A percentile compares a stretch with the other conserved stretches of the same genome.
phyloP scores from a whole-genome alignment of 192 early-diverging fungal genomes.

The Linnemannia zychae region DNA sequence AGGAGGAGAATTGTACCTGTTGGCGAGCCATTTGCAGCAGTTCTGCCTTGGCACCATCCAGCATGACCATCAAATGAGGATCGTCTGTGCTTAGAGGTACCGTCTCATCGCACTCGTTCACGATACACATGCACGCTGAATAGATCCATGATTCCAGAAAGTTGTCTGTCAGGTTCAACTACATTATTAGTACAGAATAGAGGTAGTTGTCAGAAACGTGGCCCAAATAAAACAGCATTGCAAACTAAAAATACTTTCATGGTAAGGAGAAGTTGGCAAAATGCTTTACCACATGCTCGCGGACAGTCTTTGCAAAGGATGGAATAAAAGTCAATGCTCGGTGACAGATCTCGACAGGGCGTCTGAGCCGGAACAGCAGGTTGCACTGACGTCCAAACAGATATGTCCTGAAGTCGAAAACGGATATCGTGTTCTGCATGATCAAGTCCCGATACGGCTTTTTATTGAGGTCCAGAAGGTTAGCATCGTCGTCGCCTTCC shows the following conservation, averaged over 20 bases:
- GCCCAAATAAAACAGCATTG: no score
- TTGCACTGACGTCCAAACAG: slow-evolving; percentile 93
- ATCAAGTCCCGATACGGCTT: slow-evolving; percentile 93
- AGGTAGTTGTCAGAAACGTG: neutral
- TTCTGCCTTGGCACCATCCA: slow-evolving; percentile 84
- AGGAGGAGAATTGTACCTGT: slow-evolving; percentile 65
- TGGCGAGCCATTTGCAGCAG: slow-evolving; percentile 79
- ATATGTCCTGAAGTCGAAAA: slow-evolving; percentile 98
- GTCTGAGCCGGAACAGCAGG: slow-evolving; percentile 77
- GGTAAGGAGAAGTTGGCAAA: neutral
- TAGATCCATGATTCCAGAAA: slow-evolving; percentile 90
- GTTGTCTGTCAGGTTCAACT: slow-evolving; percentile 64
- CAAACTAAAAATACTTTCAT: neutral
- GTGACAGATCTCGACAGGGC: slow-evolving; percentile 75
- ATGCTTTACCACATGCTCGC: slow-evolving; percentile 74
- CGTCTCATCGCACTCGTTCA: slow-evolving; percentile 85
- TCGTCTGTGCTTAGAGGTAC: slow-evolving; percentile 61
- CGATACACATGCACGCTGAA: slow-evolving; percentile 80
- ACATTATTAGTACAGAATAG: neutral
- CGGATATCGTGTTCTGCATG: slow-evolving; percentile 88
- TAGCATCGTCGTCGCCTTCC: slow-evolving; percentile 88
- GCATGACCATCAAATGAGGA: slow-evolving; percentile 60
- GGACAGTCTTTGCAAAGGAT: slow-evolving; percentile 76
- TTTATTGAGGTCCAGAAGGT: slow-evolving; percentile 79
- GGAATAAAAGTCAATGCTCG: slow-evolving; percentile 83